Percentiles rank a stretch among this genome's conserved stretches.
Conservation (phyloP, 176 grass and related monocot species). For the Zea luxurians region DNA sequence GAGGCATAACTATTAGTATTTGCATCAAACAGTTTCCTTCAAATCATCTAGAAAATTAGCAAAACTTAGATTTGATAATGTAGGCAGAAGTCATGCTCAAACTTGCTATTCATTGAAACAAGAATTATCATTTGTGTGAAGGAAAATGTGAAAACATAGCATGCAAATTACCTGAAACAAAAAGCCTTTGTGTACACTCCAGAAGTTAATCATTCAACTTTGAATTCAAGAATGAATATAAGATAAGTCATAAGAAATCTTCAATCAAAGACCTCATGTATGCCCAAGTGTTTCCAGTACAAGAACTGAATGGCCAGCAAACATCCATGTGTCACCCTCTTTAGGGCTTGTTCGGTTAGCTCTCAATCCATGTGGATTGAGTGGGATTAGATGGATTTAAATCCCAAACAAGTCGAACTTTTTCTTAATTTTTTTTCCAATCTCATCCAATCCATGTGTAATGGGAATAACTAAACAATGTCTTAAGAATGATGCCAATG, state of each 20-base stretch:
- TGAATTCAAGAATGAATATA: not conserved
- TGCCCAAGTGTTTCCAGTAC: too few relatives aligned
- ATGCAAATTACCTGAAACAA: conserved; percentile 2
- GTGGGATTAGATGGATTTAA: too few relatives aligned
- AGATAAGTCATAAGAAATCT: conserved; percentile 6
- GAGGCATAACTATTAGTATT: not conserved
- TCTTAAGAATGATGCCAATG: conserved; percentile 83
- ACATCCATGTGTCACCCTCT: conserved; percentile 46
- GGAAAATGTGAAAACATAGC: not conserved
- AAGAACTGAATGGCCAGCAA: too few relatives aligned
- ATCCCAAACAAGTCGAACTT: too few relatives aligned
- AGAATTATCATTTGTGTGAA: not conserved
- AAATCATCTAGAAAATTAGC: conserved; percentile 8
- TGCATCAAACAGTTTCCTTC: not conserved
- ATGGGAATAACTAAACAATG: too few relatives aligned
- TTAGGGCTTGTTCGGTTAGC: too few relatives aligned
- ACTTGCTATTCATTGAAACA: not conserved
- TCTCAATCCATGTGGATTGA: too few relatives aligned
- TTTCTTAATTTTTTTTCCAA: too few relatives aligned
- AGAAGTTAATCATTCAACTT: not conserved
- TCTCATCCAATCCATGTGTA: too few relatives aligned
- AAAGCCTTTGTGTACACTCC: not conserved
- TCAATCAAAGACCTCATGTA: too few relatives aligned
- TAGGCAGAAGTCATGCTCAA: not conserved
- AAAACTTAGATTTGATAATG: conserved; percentile 12